These are phyloP conservation scores for Arthrobotrys pseudoclavata DNA, from an alignment of 2,329 filamentous ascomycete genomes.

Conservation along the genomic window DNA sequence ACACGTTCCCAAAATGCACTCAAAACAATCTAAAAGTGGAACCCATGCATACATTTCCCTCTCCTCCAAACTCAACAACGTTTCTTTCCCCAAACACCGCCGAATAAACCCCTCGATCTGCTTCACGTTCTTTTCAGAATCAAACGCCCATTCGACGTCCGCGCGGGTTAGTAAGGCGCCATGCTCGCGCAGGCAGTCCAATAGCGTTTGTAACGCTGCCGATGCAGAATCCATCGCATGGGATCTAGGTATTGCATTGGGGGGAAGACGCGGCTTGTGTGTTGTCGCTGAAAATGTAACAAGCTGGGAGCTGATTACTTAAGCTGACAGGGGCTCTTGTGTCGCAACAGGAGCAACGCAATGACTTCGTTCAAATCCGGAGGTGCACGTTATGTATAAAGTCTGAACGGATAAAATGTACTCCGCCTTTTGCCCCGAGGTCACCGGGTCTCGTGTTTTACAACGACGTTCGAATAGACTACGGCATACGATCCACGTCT, in stretches of 20 bases:
- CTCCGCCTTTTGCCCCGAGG: no score
- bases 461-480: no score
- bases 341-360: background rate
- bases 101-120: slow-evolving; percentile 68
- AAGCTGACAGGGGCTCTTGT: background rate
- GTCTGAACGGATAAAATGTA: no score
- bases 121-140: slow-evolving; percentile 66
- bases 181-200: slow-evolving; percentile 68
- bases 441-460: no score
- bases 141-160: slow-evolving; percentile 69
- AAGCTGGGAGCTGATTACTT: background rate
- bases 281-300: slow-evolving; percentile 55
- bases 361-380: background rate
- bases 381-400: no score
- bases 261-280: background rate
- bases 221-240: slow-evolving; percentile 30
- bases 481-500: no score
- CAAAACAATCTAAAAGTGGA: background rate
- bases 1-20: background rate
- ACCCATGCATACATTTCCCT: slow-evolving; percentile 67
- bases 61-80: slow-evolving; percentile 70
- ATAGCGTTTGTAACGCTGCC: slow-evolving; percentile 65
- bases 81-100: slow-evolving; percentile 68
- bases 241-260: background rate
- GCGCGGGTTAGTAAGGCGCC: slow-evolving; percentile 68